These are phyloP conservation scores for Vigna trinervia DNA, from an alignment of 306 rosid genomes.

Conservation along the genomic window DNA sequence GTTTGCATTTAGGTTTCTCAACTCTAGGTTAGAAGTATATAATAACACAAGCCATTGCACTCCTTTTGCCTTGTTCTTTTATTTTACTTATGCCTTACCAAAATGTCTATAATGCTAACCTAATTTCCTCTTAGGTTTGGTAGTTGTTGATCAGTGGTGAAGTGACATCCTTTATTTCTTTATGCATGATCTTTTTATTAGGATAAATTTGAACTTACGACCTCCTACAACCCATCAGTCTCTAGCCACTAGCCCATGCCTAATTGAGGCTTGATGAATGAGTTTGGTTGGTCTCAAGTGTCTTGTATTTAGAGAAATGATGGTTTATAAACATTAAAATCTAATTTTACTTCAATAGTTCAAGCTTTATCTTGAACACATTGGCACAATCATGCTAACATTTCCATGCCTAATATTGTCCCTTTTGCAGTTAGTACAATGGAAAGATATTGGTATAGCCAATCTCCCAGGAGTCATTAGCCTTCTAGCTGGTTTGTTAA, in stretches of 20 bases:
- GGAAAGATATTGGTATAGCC: constrained; percentile 78
- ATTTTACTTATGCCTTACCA: neutral
- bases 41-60: neutral
- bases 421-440: constrained; percentile 65
- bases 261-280: constrained; percentile 3
- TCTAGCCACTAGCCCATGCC: neutral
- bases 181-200: neutral
- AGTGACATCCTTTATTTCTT: constrained; percentile 6
- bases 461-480: constrained; percentile 82
- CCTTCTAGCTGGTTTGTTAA: constrained; percentile 78
- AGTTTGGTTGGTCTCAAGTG: neutral
- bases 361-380: constrained; percentile 20
- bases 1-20: neutral
- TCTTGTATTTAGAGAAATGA: neutral
- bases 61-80: neutral
- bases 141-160: neutral
- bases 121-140: neutral
- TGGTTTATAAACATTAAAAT: neutral
- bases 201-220: neutral
- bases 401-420: constrained; percentile 17
- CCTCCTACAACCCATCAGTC: neutral
- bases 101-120: neutral
- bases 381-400: constrained; percentile 26
- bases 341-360: constrained; percentile 18
- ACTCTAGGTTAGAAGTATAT: neutral